phyloP scores from a whole-genome alignment of 176 grass and related monocot genomes.

The Tillandsia leiboldiana region DNA sequence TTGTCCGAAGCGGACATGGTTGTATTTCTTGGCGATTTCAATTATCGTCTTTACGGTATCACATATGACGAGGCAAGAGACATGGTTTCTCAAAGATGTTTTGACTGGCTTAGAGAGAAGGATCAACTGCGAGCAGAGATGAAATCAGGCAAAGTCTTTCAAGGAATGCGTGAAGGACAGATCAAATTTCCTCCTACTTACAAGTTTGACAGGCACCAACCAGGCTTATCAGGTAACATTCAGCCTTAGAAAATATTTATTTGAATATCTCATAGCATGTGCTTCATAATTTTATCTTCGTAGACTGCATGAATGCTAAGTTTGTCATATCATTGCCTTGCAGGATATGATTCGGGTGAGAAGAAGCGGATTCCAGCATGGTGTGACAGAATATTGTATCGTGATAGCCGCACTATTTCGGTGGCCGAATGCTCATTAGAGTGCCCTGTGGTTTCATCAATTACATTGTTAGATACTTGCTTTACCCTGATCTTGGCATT shows the following conservation, averaged over 20 bases:
- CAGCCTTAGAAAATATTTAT: neutral
- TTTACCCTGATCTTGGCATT: neutral
- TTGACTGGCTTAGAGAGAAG: conserved; percentile 98
- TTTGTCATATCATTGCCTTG: conserved; percentile 24
- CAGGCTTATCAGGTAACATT: conserved; percentile 74
- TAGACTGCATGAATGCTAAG: conserved; percentile 4
- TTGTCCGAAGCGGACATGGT: conserved; percentile 87
- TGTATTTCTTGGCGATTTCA: conserved; percentile 96
- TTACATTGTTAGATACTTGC: conserved; percentile 55
- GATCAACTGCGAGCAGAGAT: conserved; percentile 88
- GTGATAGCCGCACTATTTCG: conserved; percentile 76
- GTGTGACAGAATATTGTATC: conserved; percentile 94
- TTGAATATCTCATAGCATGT: neutral
- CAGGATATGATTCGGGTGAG: conserved; percentile 94
- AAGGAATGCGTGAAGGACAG: conserved; percentile 96
- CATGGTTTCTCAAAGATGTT: conserved; percentile 98
- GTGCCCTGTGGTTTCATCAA: conserved; percentile 84
- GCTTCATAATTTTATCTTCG: neutral
- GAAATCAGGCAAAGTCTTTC: conserved; percentile 90
- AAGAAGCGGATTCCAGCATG: conserved; percentile 96
- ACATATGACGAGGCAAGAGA: conserved; percentile 94
- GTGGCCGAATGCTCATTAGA: conserved; percentile 77
- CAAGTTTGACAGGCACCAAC: conserved; percentile 81
- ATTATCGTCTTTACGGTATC: conserved; percentile 86
- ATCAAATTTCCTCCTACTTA: conserved; percentile 98